These are phyloP conservation scores for Osmanthus fragrans DNA, from an alignment of 257 asterid species.

Conservation along the genomic window DNA sequence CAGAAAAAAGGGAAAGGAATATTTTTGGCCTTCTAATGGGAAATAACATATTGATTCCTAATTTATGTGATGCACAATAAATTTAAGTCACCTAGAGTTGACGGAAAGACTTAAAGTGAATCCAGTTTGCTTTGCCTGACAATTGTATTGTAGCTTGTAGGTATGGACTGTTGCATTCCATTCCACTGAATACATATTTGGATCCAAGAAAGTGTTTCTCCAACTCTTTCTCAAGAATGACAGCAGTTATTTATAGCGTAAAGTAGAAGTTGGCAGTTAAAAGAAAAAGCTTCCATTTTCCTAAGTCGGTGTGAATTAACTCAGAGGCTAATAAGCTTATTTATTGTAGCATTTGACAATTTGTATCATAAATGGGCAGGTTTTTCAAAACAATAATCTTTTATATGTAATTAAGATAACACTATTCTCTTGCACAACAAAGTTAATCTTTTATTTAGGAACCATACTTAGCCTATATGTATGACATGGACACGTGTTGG, in stretches of 20 bases:
- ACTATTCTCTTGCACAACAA: neutral
- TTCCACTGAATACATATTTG: neutral
- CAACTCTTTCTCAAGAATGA: neutral
- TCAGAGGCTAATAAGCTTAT: neutral
- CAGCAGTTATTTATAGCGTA: neutral
- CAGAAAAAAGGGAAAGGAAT: neutral
- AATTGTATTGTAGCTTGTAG: neutral
- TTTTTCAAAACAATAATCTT: neutral
- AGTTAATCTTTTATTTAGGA: neutral
- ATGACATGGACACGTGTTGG: too few relatives aligned
- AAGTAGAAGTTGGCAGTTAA: neutral
- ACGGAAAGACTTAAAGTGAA: neutral
- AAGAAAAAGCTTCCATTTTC: neutral
- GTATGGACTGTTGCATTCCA: neutral
- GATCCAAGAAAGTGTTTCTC: neutral
- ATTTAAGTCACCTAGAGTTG: neutral
- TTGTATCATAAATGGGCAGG: neutral
- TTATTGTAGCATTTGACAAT: neutral
- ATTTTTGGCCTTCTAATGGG: neutral
- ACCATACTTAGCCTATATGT: neutral
- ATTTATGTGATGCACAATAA: neutral
- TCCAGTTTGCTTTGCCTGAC: neutral
- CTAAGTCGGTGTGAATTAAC: neutral
- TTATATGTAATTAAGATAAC: neutral
- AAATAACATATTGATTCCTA: neutral